Percentiles rank a stretch among this genome's conserved stretches.
Conservation (phyloP, 768 basidiomycete genomes). For the Tubosaeta sp. region DNA sequence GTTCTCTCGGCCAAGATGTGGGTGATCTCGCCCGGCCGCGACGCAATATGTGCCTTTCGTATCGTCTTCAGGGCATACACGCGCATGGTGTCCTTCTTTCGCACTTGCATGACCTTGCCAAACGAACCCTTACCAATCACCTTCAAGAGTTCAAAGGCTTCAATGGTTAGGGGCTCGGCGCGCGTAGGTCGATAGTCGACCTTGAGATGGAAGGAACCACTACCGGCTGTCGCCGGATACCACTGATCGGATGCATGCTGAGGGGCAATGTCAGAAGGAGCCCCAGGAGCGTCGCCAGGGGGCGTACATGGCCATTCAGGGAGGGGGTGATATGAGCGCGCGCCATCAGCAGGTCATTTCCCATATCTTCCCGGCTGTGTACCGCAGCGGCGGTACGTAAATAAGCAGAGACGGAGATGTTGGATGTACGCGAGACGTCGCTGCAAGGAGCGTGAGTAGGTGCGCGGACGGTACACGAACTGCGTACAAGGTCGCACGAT, state of each 20-base stretch:
- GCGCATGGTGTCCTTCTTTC: conserved; percentile 96
- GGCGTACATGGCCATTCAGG: conserved; percentile 69
- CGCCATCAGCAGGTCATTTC: conserved; percentile 93
- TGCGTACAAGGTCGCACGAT: conserved; percentile 89
- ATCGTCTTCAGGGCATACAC: conserved; percentile 99
- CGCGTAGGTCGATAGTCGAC: conserved; percentile 89
- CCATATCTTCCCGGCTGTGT: conserved; percentile 88
- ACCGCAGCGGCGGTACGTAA: conserved; percentile 74
- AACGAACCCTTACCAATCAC: conserved; percentile 98
- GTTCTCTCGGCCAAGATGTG: conserved; percentile 97
- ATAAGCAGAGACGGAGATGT: conserved; percentile 88
- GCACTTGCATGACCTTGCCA: conserved; percentile 99
- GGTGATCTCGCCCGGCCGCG: conserved; percentile 93
- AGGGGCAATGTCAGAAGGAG: conserved; percentile 6
- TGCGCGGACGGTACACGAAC: background rate
- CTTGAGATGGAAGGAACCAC: conserved; percentile 93
- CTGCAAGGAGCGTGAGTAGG: conserved; percentile 38
- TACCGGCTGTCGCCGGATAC: conserved; percentile 79
- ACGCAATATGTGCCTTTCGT: conserved; percentile 96
- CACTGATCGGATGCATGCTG: conserved; percentile 88
- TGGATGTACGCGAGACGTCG: conserved; percentile 93
- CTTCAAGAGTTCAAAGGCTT: conserved; percentile 93
- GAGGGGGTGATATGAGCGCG: conserved; percentile 85
- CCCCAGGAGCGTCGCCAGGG: background rate
- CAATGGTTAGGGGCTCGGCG: conserved; percentile 85